These are phyloP conservation scores for Penicillium italicum DNA, from an alignment of 2,329 filamentous ascomycete species.

Conservation along the genomic window DNA sequence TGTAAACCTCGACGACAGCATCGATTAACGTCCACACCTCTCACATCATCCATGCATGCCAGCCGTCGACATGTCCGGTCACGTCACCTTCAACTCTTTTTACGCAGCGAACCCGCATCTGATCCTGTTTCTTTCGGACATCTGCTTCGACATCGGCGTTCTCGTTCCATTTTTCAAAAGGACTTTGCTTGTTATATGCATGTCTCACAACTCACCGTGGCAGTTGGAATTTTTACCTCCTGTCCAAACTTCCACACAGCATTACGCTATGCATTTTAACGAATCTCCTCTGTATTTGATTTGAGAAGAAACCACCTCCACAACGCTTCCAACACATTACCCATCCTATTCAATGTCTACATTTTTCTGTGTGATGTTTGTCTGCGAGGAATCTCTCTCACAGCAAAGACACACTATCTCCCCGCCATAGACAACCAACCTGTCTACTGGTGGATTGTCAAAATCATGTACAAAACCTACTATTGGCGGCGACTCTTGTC, in stretches of 20 bases:
- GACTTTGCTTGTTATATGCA: not conserved
- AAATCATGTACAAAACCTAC: slow-evolving; percentile 7
- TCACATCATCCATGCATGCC: not conserved
- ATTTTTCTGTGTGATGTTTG: not conserved
- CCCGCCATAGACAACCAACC: not conserved
- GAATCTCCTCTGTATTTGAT: slow-evolving; percentile 2
- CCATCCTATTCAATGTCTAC: not conserved
- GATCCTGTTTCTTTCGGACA: not conserved
- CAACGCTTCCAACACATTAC: not conserved
- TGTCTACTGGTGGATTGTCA: not conserved
- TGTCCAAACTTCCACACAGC: not conserved
- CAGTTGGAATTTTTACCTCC: not conserved
- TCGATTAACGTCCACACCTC: slow-evolving; percentile 23
- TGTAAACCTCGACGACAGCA: slow-evolving; percentile 31
- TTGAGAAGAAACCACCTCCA: not conserved
- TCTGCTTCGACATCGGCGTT: not conserved
- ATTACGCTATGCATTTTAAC: not conserved
- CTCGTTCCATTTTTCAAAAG: not conserved
- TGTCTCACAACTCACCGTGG: not conserved
- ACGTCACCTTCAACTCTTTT: not conserved
- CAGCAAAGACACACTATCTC: not conserved
- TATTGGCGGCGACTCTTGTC: slow-evolving; percentile 6
- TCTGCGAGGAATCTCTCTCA: not conserved
- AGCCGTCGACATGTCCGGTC: not conserved
- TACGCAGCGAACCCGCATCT: slow-evolving; percentile 7